Conservation (phyloP, 371 early-diverging fungal genomes). For the Mucor indicus region DNA sequence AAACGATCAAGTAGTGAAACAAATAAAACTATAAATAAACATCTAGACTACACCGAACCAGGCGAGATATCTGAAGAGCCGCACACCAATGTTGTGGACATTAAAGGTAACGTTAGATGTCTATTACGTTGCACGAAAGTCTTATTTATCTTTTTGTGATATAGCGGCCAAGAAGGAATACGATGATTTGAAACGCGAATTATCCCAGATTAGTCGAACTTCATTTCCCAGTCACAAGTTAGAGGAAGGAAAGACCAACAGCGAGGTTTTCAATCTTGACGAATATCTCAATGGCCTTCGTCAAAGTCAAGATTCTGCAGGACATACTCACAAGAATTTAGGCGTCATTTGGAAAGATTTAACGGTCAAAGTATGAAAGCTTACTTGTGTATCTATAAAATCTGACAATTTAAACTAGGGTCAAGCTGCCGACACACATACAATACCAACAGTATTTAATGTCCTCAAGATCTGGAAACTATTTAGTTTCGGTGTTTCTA, state of each 20-base stretch:
- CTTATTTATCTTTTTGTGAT: background rate
- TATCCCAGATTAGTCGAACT: constrained; percentile 28
- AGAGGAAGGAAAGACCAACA: constrained; percentile 23
- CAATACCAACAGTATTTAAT: constrained; percentile 15
- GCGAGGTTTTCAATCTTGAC: constrained; percentile 34
- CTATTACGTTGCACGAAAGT: background rate
- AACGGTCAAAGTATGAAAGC: constrained; percentile 28
- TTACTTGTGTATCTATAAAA: background rate
- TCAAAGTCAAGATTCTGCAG: constrained; percentile 16
- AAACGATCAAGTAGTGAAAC: too few relatives aligned
- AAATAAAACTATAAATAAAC: too few relatives aligned
- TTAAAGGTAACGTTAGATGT: constrained; percentile 8
- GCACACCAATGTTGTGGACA: constrained; percentile 5
- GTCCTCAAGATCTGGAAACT: constrained; percentile 21
- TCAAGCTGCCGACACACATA: constrained; percentile 31
- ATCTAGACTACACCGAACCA: too few relatives aligned
- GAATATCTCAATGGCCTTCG: constrained; percentile 27
- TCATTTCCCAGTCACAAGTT: constrained; percentile 10
- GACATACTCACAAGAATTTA: constrained; percentile 36
- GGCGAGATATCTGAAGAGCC: too few relatives aligned
- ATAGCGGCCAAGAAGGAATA: constrained; percentile 39
- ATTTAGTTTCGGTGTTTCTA: constrained; percentile 19
- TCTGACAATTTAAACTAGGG: constrained; percentile 15
- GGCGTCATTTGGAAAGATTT: constrained; percentile 45
- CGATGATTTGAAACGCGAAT: constrained; percentile 28